Percentiles rank a stretch among this genome's conserved stretches.
Evolutionary conservation across 345 rosid genomes (phyloP).

Genomic region (Draba incana): DNA sequence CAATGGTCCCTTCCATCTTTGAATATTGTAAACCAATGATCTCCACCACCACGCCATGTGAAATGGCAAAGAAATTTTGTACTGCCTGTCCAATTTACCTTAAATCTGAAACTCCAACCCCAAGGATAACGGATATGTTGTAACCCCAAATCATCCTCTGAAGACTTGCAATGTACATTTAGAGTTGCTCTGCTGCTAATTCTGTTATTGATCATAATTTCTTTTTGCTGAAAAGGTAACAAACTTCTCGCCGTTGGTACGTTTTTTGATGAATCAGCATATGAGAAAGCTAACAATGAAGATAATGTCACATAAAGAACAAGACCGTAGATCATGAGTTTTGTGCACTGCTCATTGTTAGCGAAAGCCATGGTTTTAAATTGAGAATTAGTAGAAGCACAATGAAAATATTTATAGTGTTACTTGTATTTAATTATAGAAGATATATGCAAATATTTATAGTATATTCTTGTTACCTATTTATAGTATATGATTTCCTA

Average conservation of each 20-base stretch:
- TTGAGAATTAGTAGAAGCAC: neutral
- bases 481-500: neutral
- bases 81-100: conserved; percentile 15
- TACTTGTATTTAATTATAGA: neutral
- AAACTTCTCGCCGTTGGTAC: neutral
- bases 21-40: conserved; percentile 21
- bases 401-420: neutral
- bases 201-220: neutral
- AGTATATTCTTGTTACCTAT: neutral
- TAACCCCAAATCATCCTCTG: conserved; percentile 18
- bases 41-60: conserved; percentile 24
- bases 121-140: neutral
- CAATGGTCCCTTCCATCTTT: neutral
- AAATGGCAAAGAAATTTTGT: conserved; percentile 20
- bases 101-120: neutral
- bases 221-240: conserved; percentile 22
- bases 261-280: conserved; percentile 7
- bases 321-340: conserved; percentile 2
- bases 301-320: neutral
- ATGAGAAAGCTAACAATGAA: neutral
- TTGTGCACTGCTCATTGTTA: conserved; percentile 6
- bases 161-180: conserved; percentile 16
- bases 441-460: neutral
- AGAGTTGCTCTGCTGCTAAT: neutral
- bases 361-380: conserved; percentile 11